phyloP scores from a whole-genome alignment of 192 early-diverging fungal genomes.

The Thoreauomyces humboldtii region DNA sequence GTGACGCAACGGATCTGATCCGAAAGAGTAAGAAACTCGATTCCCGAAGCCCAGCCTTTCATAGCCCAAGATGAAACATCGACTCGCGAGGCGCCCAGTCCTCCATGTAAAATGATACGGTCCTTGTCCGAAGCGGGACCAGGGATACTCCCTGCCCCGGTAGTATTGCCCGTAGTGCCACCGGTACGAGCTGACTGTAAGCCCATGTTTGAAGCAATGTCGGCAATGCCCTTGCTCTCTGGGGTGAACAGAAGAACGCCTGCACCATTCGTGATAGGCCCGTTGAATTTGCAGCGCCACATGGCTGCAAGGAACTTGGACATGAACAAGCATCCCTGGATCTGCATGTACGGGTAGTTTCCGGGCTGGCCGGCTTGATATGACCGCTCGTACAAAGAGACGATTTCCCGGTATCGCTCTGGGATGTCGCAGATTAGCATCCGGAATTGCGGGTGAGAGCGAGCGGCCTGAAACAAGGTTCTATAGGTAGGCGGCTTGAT shows the following conservation, averaged over 20 bases:
- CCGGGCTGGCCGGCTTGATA: constrained; percentile 21
- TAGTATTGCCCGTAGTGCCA: constrained; percentile 2
- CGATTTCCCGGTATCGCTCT: constrained; percentile 66
- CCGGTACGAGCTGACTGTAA: constrained; percentile 11
- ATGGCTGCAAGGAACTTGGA: constrained; percentile 61
- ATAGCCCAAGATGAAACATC: constrained; percentile 67
- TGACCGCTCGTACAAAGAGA: constrained; percentile 59
- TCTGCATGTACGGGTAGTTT: constrained; percentile 60
- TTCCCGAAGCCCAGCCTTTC: constrained; percentile 47
- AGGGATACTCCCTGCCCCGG: neutral
- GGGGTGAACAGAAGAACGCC: constrained; percentile 31
- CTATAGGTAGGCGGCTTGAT: constrained; percentile 5
- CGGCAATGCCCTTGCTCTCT: constrained; percentile 33
- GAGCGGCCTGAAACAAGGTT: constrained; percentile 9
- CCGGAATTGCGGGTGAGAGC: constrained; percentile 16
- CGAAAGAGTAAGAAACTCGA: constrained; percentile 53
- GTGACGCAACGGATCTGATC: constrained; percentile 59
- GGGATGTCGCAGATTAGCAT: constrained; percentile 55
- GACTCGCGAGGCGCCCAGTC: constrained; percentile 18
- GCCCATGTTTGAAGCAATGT: constrained; percentile 32
- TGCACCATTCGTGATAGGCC: constrained; percentile 40
- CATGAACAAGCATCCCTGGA: constrained; percentile 65
- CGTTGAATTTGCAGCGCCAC: constrained; percentile 35
- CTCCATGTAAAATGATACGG: constrained; percentile 17
- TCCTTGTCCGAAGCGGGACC: constrained; percentile 22